These are phyloP conservation scores for Auricularia cornea DNA, from an alignment of 768 basidiomycete genomes.

Conservation along the genomic window DNA sequence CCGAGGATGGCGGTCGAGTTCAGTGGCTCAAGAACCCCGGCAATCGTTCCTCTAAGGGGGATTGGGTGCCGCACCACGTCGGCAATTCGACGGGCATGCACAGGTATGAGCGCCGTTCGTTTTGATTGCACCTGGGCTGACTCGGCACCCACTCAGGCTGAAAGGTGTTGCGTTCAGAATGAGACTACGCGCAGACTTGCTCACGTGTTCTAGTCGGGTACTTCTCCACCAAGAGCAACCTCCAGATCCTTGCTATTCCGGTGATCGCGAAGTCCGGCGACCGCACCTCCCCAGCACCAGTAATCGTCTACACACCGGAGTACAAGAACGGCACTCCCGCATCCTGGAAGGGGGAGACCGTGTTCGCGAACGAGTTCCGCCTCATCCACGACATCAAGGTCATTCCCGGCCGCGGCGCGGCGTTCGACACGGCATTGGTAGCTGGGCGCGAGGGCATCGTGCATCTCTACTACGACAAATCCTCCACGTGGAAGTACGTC, in stretches of 20 bases:
- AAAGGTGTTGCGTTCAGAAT: neutral
- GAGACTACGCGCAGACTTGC: neutral
- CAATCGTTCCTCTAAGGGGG: too few relatives aligned
- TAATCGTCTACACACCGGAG: slow-evolving; percentile 12
- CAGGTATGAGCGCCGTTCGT: neutral
- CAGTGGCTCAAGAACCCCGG: too few relatives aligned
- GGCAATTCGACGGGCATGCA: slow-evolving; percentile 15
- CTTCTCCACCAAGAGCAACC: slow-evolving; percentile 6
- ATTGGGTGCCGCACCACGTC: slow-evolving; percentile 10
- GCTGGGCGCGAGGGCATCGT: slow-evolving; percentile 13
- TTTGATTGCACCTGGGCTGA: neutral
- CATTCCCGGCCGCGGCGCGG: slow-evolving; percentile 2
- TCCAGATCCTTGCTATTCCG: slow-evolving; percentile 13
- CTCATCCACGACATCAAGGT: slow-evolving; percentile 13
- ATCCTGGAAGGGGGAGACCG: slow-evolving; percentile 1
- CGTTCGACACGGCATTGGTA: slow-evolving; percentile 11
- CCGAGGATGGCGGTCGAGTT: too few relatives aligned
- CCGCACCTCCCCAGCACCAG: slow-evolving; percentile 11
- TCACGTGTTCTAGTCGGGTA: slow-evolving; percentile 6
- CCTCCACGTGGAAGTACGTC: neutral
- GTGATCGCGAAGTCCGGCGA: slow-evolving; percentile 11
- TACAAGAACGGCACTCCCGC: neutral
- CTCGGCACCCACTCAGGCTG: neutral
- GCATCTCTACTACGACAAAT: slow-evolving; percentile 4
- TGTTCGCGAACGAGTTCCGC: neutral